phyloP scores from a whole-genome alignment of 768 basidiomycete genomes.

The Cyclocybe cylindracea region DNA sequence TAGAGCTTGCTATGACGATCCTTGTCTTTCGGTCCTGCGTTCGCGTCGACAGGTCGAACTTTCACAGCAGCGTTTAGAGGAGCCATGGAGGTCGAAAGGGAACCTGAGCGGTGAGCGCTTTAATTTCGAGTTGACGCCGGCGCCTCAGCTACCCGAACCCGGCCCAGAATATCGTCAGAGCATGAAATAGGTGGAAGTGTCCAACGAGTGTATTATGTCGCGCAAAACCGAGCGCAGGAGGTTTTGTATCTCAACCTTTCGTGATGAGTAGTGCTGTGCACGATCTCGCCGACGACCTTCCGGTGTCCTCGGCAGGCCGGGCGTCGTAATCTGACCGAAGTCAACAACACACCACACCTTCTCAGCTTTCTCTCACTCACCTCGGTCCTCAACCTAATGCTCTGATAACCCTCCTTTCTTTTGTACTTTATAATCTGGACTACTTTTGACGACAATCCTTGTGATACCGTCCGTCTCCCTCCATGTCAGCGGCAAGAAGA shows the following conservation, averaged over 20 bases:
- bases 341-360: neutral
- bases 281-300: neutral
- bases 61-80: slow-evolving; percentile 35
- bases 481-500: slow-evolving; percentile 14
- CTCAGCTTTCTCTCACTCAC: neutral
- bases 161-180: no score
- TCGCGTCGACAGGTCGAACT: slow-evolving; percentile 9
- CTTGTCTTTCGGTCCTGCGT: neutral
- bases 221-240: no score
- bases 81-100: slow-evolving; percentile 27
- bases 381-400: neutral
- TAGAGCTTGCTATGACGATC: slow-evolving; percentile 19
- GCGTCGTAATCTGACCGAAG: no score
- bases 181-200: no score
- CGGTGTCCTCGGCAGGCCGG: neutral
- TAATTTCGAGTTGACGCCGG: no score
- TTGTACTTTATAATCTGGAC: slow-evolving; percentile 11
- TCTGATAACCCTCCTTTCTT: neutral
- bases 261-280: no score
- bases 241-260: no score
- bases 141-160: no score
- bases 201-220: no score
- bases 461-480: neutral
- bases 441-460: neutral
- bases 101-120: no score